Base-by-base conservation (phyloP, 257 asterid species). In the Ilex aquifolium region DNA sequence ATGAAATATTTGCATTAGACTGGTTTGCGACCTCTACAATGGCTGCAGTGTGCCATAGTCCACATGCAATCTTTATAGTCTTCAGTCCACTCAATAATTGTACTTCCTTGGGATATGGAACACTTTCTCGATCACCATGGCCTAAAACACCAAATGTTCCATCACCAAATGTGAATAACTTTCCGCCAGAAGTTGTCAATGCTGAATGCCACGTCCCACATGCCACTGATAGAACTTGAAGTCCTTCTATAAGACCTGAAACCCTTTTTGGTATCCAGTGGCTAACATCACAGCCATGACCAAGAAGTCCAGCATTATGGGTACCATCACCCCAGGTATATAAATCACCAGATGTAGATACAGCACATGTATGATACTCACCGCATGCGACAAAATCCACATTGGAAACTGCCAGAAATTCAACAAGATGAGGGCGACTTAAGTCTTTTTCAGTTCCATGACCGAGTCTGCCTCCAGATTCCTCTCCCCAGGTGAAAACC, bases 181-280 rank as follows among this genome's bases (percentile, higher is more conserved):
- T 78, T n/a, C 99, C 99, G 0, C 77, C 69, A 7, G 82, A 62
- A 56, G 97, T 87, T 16, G 81, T 84, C 60, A 93, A 46, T n/a
- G 96, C 97, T 10, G 97, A 80, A 69, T 93, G 99, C 97, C 99
- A 90, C 3, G 88, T 67, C 17, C 97, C 97, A 69, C 99, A 93
- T 7, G 97, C 94, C 53, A 93, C 80, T 2, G 86, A 75, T 53
- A 87, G 57, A 74, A 93, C 99, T 66, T 90, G 97, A 67, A 82
- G 82, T 42, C 96, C 97, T 76, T 87, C 99, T 54, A 90, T 61
- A 8, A 80, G 67, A 8, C 95, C 90, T 2, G 90, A 84, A 74
- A 90, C 76, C 44, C 97, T 60, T 42, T 90, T 93, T 0, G 99
- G 99, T 61, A 87, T 74, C 97, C 99, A 93, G 62, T 93, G 97